phyloP scores from a whole-genome alignment of 176 grass and related monocot species.

The Poa pratensis region DNA sequence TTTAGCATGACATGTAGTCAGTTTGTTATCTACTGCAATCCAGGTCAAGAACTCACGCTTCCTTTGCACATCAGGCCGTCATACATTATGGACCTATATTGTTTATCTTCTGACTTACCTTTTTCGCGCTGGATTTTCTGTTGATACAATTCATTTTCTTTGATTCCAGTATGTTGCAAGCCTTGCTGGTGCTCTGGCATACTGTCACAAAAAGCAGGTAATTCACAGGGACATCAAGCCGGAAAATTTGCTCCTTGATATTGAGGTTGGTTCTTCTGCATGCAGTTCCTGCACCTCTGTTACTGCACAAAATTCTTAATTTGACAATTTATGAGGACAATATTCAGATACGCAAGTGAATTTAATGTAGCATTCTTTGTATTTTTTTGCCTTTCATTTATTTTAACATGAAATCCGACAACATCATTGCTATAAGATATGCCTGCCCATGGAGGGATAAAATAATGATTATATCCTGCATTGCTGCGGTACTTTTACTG shows the following conservation, averaged over 20 bases:
- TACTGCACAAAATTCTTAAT: constrained; percentile 5
- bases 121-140: constrained; percentile 17
- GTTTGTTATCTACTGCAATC: not conserved
- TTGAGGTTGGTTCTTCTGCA: constrained; percentile 57
- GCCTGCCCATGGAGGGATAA: not conserved
- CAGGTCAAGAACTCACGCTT: not conserved
- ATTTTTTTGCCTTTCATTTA: constrained; percentile 3
- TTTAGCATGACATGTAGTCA: not conserved
- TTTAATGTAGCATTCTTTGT: not conserved
- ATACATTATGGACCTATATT: not conserved
- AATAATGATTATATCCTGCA: not conserved
- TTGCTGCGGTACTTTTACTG: not conserved
- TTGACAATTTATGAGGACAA: not conserved
- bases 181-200: constrained; percentile 74
- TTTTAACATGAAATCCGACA: not conserved
- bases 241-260: constrained; percentile 90
- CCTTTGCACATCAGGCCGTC: constrained; percentile 12
- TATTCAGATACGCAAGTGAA: not conserved
- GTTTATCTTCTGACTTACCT: constrained; percentile 26
- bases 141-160: not conserved
- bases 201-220: constrained; percentile 95
- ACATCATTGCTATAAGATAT: not conserved
- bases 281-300: not conserved
- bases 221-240: constrained; percentile 98
- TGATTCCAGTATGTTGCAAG: constrained; percentile 72